Conservation (phyloP, 2,329 filamentous ascomycete species). For the Curvularia hawaiiensis region DNA sequence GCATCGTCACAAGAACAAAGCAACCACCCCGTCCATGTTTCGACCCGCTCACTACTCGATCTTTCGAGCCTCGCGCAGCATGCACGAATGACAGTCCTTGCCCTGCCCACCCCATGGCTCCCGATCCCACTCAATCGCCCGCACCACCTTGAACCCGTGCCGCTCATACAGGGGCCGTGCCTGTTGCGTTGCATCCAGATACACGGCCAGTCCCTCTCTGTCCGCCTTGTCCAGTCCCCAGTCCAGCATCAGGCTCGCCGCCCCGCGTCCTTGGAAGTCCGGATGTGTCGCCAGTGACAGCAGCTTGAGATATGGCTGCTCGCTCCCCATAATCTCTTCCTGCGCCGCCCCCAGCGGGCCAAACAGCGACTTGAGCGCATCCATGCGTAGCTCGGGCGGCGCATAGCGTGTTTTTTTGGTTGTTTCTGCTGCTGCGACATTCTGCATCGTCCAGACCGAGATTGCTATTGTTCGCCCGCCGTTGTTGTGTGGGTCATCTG, state of each 20-base stretch:
- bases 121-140: constrained; percentile 31
- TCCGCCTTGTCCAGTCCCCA: constrained; percentile 51
- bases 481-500: constrained; percentile 31
- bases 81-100: constrained; percentile 39
- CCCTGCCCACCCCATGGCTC: constrained; percentile 37
- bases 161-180: constrained; percentile 49
- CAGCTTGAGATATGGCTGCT: constrained; percentile 35
- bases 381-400: constrained; percentile 64
- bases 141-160: constrained; percentile 32
- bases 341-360: constrained; percentile 30
- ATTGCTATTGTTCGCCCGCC: constrained; percentile 36
- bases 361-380: constrained; percentile 35
- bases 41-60: background rate
- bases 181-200: constrained; percentile 48
- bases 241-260: constrained; percentile 45
- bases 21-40: background rate
- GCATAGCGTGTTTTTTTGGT: constrained; percentile 66
- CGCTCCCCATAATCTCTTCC: constrained; percentile 33
- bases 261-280: constrained; percentile 48
- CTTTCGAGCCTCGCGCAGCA: constrained; percentile 20
- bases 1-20: background rate
- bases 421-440: constrained; percentile 12
- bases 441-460: constrained; percentile 35
- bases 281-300: constrained; percentile 45
- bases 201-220: constrained; percentile 43